A percentile compares a stretch with the other conserved stretches of the same genome.
Evolutionary conservation across 306 rosid species (phyloP).

Genomic region (Prosopis cineraria): DNA sequence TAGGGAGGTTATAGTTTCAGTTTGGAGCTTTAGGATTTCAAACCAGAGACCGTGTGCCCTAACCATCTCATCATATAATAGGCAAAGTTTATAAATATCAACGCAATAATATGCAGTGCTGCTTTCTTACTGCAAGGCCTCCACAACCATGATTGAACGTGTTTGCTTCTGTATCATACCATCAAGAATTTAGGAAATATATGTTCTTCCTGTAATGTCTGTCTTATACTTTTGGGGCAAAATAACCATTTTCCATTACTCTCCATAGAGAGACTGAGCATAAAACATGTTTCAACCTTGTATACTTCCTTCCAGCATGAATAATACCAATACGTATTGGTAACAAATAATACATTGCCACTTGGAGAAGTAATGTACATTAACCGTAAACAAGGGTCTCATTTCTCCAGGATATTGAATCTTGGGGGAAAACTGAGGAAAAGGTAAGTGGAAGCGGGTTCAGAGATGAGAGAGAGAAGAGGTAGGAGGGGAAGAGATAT

Average conservation of each 20-base stretch:
- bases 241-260: neutral
- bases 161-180: neutral
- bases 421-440: neutral
- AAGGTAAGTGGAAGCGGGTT: neutral
- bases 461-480: neutral
- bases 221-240: neutral
- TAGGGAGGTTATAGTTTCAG: neutral
- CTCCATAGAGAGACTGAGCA: neutral
- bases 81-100: neutral
- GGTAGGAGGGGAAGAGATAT: neutral
- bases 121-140: neutral
- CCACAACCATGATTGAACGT: neutral
- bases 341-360: neutral
- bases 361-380: neutral
- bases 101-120: neutral
- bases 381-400: neutral
- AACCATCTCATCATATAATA: too few species aligned
- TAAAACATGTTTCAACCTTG: neutral
- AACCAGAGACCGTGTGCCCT: neutral
- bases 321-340: neutral
- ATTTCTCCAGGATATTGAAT: neutral
- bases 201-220: neutral
- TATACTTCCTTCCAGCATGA: neutral
- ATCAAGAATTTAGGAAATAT: neutral
- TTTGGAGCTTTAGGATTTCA: neutral